Evolutionary conservation across 2,329 filamentous ascomycete species (phyloP).

Genomic region (Neonectria coccinea): DNA sequence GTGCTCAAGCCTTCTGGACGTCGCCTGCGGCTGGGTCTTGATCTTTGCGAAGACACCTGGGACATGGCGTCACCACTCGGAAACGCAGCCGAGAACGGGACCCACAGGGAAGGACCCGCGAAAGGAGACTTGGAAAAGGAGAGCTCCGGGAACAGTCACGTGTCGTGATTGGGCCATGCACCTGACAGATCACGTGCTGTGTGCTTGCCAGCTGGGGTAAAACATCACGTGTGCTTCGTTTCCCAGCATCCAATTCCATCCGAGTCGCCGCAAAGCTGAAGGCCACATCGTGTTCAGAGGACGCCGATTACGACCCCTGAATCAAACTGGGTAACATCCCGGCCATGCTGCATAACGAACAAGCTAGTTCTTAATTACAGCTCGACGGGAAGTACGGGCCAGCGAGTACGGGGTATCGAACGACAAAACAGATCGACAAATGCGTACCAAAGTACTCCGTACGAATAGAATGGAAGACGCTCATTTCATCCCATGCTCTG

Average conservation of each 20-base stretch:
- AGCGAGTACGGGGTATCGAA: not conserved
- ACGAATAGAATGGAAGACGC: not conserved
- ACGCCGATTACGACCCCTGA: not conserved
- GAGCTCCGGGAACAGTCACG: too few relatives aligned
- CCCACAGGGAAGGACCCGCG: not conserved
- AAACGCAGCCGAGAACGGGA: not conserved
- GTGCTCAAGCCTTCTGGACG: constrained; percentile 7
- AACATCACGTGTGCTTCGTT: too few relatives aligned
- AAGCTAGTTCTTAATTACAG: not conserved
- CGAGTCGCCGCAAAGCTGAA: not conserved
- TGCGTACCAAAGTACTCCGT: not conserved
- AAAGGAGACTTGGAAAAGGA: not conserved
- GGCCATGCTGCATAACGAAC: not conserved
- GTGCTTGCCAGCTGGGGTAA: too few relatives aligned
- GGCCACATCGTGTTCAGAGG: not conserved
- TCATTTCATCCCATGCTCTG: not conserved
- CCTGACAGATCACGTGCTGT: not conserved
- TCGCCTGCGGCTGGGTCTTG: constrained; percentile 3
- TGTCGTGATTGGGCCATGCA: not conserved
- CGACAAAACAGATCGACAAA: not conserved
- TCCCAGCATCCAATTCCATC: not conserved
- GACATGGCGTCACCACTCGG: constrained; percentile 7
- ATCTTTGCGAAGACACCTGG: not conserved
- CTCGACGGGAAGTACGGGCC: not conserved
- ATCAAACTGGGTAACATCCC: not conserved